Percentiles rank a stretch among this genome's conserved stretches.
Conservation (phyloP, 2,329 filamentous ascomycete genomes). For the Fusarium solani-melongenae region DNA sequence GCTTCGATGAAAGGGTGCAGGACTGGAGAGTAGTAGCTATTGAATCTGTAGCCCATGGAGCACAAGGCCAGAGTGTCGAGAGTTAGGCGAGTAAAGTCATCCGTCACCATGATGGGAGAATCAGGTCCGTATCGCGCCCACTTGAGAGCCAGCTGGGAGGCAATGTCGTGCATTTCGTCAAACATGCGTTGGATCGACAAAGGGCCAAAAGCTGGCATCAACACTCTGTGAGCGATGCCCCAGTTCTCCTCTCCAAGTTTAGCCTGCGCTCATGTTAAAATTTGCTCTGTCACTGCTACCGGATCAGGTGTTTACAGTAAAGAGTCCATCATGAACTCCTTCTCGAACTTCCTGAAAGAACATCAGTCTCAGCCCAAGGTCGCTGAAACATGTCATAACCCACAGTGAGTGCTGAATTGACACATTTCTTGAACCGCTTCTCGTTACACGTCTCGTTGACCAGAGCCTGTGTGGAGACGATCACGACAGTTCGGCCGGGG, state of each 20-base stretch:
- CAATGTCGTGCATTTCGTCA: conserved; percentile 74
- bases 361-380: neutral
- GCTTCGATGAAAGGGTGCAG: neutral
- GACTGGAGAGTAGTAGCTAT: neutral
- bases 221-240: conserved; percentile 72
- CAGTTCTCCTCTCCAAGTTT: conserved; percentile 66
- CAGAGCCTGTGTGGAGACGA: conserved; percentile 65
- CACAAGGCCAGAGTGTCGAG: neutral
- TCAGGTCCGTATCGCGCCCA: conserved; percentile 72
- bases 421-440: conserved; percentile 69
- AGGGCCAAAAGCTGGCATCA: conserved; percentile 77
- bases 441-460: conserved; percentile 74
- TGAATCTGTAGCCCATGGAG: conserved; percentile 1
- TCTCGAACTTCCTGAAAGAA: conserved; percentile 62
- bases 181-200: conserved; percentile 76
- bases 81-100: conserved; percentile 78
- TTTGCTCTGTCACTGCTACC: too few species aligned
- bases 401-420: conserved; percentile 59
- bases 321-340: conserved; percentile 73
- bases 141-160: conserved; percentile 72
- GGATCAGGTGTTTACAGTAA: conserved; percentile 60
- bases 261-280: conserved; percentile 43
- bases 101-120: conserved; percentile 66
- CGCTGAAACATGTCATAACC: neutral
- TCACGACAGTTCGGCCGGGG: conserved; percentile 47